Evolutionary conservation across 129 eudicot species (phyloP).

Genomic region (Tagetes erecta): DNA sequence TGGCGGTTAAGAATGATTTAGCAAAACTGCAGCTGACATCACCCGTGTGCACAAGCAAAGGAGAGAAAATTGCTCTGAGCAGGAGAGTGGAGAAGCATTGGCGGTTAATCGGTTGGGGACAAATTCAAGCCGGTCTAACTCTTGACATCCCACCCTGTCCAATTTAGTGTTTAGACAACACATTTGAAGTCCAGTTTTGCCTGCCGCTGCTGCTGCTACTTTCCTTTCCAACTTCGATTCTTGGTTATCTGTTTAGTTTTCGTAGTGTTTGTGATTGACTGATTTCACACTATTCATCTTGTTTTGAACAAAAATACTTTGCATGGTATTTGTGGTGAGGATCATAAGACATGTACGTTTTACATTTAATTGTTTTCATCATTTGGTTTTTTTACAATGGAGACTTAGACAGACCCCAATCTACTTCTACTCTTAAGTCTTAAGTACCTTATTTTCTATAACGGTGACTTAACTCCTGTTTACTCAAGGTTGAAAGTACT

Average conservation of each 20-base stretch:
- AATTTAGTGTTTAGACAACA: conserved; percentile 34
- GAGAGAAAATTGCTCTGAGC: conserved; percentile 94
- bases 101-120: conserved; percentile 99
- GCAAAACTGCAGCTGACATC: conserved; percentile 92
- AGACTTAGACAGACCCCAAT: too few species aligned
- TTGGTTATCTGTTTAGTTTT: conserved; percentile 26
- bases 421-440: too few species aligned
- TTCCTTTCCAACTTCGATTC: not conserved
- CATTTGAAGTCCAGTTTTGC: conserved; percentile 45
- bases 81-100: conserved; percentile 95
- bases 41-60: conserved; percentile 96
- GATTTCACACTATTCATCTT: conserved; percentile 7
- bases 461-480: too few species aligned
- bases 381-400: not conserved
- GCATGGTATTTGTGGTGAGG: conserved; percentile 27
- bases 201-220: conserved; percentile 4
- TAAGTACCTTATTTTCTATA: too few species aligned
- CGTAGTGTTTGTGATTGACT: conserved; percentile 26
- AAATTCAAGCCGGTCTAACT: conserved; percentile 89
- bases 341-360: conserved; percentile 20
- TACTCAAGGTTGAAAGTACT: too few species aligned
- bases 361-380: not conserved
- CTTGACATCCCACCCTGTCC: conserved; percentile 95
- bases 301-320: conserved; percentile 10
- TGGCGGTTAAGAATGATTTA: conserved; percentile 85